Conservation (phyloP, 345 rosid genomes). For the Populus deltoides region DNA sequence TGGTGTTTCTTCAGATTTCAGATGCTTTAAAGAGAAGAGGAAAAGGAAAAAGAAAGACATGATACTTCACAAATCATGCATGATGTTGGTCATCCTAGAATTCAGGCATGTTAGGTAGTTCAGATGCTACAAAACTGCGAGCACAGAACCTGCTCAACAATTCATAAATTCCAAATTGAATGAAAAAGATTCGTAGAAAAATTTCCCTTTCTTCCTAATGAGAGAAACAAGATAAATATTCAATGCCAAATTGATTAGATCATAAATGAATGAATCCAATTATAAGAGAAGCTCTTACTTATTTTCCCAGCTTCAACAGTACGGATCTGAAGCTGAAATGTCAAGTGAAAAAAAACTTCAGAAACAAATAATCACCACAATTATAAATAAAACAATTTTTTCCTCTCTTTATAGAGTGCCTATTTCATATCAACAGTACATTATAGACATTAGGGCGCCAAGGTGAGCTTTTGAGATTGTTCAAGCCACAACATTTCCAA, state of each 20-base stretch:
- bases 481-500: too few species aligned
- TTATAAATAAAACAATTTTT: too few species aligned
- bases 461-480: too few species aligned
- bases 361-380: not conserved
- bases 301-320: conserved; percentile 18
- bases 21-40: not conserved
- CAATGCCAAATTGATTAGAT: not conserved
- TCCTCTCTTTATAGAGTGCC: not conserved
- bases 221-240: not conserved
- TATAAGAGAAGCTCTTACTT: conserved; percentile 1
- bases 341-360: not conserved
- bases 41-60: too few species aligned
- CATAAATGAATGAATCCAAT: not conserved
- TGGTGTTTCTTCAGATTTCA: not conserved
- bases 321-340: conserved; percentile 17
- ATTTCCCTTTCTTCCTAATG: not conserved
- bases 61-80: too few species aligned
- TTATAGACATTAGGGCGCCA: not conserved
- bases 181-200: not conserved
- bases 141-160: not conserved
- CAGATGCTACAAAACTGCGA: not conserved
- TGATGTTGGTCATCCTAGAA: not conserved
- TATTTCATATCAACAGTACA: not conserved
- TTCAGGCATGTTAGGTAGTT: not conserved
- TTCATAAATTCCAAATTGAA: not conserved